phyloP scores from a whole-genome alignment of 768 basidiomycete genomes.

The Dioszegia hungarica region DNA sequence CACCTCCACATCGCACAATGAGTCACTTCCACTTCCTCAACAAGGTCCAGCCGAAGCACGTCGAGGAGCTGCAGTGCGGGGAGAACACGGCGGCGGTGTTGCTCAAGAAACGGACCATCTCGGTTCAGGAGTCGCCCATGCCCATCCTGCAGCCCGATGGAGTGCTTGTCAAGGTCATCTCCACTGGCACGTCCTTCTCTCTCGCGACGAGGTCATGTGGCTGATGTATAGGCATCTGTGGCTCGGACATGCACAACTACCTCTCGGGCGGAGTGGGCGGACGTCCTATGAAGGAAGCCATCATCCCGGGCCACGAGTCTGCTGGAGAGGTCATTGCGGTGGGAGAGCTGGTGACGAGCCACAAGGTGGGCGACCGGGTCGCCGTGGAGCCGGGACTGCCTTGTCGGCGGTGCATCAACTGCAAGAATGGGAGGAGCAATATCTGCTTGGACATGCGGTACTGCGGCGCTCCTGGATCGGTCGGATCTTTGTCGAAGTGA shows the following conservation, averaged over 20 bases:
- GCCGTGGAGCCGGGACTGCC: slow-evolving; percentile 45
- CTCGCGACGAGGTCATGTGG: not conserved
- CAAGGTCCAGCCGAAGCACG: slow-evolving; percentile 32
- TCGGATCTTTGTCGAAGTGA: slow-evolving; percentile 36
- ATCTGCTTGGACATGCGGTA: slow-evolving; percentile 39
- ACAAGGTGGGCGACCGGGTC: slow-evolving; percentile 41
- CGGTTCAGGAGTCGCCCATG: slow-evolving; percentile 24
- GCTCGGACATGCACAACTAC: slow-evolving; percentile 39
- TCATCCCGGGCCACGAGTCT: slow-evolving; percentile 40
- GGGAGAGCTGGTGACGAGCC: slow-evolving; percentile 33
- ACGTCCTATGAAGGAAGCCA: slow-evolving; percentile 33
- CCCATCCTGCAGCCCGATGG: slow-evolving; percentile 41
- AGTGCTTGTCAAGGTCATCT: slow-evolving; percentile 41
- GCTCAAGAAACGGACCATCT: slow-evolving; percentile 30
- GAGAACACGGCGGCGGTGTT: slow-evolving; percentile 31
- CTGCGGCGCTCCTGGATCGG: slow-evolving; percentile 41
- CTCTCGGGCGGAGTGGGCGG: slow-evolving; percentile 38
- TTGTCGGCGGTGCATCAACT: slow-evolving; percentile 39
- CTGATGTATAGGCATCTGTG: slow-evolving; percentile 35
- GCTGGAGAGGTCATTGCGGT: slow-evolving; percentile 43
- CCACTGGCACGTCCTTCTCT: slow-evolving; percentile 25
- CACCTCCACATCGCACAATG: too few species aligned
- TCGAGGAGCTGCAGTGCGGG: slow-evolving; percentile 26
- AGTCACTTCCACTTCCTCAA: slow-evolving; percentile 33
- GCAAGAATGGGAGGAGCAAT: slow-evolving; percentile 36